Conservation (phyloP, 257 asterid species). For the Ilex asprella region DNA sequence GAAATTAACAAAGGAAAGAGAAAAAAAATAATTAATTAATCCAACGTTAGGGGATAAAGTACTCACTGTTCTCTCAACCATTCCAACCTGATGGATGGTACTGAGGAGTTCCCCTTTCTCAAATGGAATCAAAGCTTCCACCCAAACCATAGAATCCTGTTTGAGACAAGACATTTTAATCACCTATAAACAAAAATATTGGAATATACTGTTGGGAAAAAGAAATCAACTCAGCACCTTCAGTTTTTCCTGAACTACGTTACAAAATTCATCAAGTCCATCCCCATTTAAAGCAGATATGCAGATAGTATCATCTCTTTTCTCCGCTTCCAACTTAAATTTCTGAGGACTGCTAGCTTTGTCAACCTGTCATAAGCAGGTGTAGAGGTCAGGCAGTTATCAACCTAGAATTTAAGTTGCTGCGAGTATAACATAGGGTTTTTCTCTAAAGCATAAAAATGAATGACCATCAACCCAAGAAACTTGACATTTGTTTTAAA, state of each 20-base stretch:
- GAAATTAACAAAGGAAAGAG: not conserved
- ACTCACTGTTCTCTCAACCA: constrained; percentile 82
- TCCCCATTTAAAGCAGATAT: constrained; percentile 94
- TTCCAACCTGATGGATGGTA: constrained; percentile 86
- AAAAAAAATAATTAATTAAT: not conserved
- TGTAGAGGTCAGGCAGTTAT: constrained; percentile 7
- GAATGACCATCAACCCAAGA: not conserved
- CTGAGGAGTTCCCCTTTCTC: constrained; percentile 90
- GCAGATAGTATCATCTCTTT: constrained; percentile 56
- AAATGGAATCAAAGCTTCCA: constrained; percentile 93
- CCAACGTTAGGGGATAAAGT: not conserved
- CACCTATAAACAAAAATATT: constrained; percentile 1
- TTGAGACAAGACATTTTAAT: constrained; percentile 9
- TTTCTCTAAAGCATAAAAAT: constrained; percentile 4
- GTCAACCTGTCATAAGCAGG: constrained; percentile 58
- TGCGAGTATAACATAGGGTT: not conserved
- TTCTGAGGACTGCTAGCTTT: constrained; percentile 62
- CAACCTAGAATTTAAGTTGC: constrained; percentile 6
- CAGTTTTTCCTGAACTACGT: constrained; percentile 72
- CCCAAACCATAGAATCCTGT: constrained; percentile 95
- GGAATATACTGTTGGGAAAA: not conserved
- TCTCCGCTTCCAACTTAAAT: constrained; percentile 54
- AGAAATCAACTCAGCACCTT: constrained; percentile 43
- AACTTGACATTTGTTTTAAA: not conserved
- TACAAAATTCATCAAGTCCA: constrained; percentile 85